A percentile compares a stretch with the other conserved stretches of the same genome.
Conservation (phyloP, 108 stramenopile species). For the Cyclotella baltica region DNA sequence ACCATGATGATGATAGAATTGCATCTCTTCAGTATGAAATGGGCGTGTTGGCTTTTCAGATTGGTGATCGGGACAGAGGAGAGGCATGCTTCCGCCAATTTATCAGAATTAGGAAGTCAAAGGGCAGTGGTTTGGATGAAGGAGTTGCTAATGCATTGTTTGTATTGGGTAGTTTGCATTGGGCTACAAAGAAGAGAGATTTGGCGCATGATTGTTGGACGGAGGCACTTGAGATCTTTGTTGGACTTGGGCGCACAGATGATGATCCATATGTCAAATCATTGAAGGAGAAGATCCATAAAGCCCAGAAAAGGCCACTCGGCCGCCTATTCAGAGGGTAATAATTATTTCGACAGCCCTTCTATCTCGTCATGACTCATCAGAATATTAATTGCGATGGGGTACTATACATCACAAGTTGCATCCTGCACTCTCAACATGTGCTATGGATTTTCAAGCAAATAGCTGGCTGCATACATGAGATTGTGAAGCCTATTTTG, state of each 20-base stretch:
- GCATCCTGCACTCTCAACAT: no score
- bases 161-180: constrained; percentile 46
- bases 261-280: constrained; percentile 48
- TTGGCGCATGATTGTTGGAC: constrained; percentile 44
- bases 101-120: constrained; percentile 43
- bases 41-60: constrained; percentile 52
- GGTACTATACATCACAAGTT: no score
- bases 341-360: neutral
- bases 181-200: constrained; percentile 53
- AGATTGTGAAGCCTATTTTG: no score
- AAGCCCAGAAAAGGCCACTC: constrained; percentile 45
- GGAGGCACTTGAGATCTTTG: constrained; percentile 43
- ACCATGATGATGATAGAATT: constrained; percentile 46
- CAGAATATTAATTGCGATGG: neutral
- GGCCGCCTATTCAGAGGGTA: constrained; percentile 38
- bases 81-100: constrained; percentile 45
- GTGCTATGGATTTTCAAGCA: no score
- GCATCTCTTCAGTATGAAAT: constrained; percentile 52
- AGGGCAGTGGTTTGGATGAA: constrained; percentile 44
- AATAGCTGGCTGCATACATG: no score
- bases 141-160: constrained; percentile 54
- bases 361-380: neutral
- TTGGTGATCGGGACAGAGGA: constrained; percentile 47
- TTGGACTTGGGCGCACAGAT: constrained; percentile 35
- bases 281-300: constrained; percentile 43